These are phyloP conservation scores for Clausena lansium DNA, from an alignment of 345 rosid species.

Conservation along the genomic window DNA sequence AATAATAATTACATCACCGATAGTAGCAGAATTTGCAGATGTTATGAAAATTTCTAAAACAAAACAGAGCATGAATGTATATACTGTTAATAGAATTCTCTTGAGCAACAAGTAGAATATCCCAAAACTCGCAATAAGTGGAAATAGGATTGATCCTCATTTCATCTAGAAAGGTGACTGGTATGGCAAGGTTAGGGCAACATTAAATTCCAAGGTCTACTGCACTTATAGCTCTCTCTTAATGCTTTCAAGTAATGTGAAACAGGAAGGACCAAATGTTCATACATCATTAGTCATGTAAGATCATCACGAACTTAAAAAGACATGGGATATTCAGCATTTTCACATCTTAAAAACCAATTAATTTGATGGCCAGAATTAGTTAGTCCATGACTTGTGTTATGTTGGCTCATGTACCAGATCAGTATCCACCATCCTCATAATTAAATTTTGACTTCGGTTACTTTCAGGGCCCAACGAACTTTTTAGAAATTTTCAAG, in stretches of 20 bases:
- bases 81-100: background rate
- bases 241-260: background rate
- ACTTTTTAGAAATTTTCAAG: background rate
- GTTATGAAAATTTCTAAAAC: background rate
- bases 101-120: background rate
- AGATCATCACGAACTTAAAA: background rate
- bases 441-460: background rate
- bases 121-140: background rate
- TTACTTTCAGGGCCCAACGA: background rate
- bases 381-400: background rate
- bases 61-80: background rate
- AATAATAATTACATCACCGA: background rate
- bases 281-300: background rate
- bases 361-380: background rate
- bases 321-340: background rate
- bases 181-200: background rate
- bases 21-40: background rate
- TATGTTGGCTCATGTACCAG: background rate
- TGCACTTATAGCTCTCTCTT: background rate
- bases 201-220: background rate
- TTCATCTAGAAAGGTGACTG: background rate
- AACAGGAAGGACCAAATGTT: background rate
- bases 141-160: background rate
- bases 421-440: background rate
- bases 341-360: background rate